Base-by-base conservation (phyloP, 306 rosid genomes). In the Inga oerstediana region DNA sequence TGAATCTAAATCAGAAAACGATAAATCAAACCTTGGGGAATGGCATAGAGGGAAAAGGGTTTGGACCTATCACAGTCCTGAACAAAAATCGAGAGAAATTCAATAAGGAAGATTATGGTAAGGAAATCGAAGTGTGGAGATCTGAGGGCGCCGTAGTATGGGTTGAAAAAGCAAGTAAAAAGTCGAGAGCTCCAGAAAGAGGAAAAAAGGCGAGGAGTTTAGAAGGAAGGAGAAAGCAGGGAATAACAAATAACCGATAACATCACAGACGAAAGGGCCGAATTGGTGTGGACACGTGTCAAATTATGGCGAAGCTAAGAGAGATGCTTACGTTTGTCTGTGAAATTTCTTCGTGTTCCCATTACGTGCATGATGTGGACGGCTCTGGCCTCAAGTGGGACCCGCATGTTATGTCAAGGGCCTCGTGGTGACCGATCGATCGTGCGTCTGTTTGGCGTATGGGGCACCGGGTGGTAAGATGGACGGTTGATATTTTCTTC, bases 11-110 rank as follows among this genome's bases (percentile, higher is more conserved):
- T 58, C 43, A 6, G 79, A 49, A 65, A 81, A 70, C 27, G 79
- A 48, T 8, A 51, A 77, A 77, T 72, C 76, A 72, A 12, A 85
- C 88, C 88, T 85, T 79, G n/a, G 67, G 83, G 76, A 85, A 85
- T 85, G 80, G 88, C 88, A 85, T 85, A 85, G 88, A 85, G 77
- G 79, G 85, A 65, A 8, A 49, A 49, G 58, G n/a, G 54, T 44
- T 20, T 76, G 71, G 35, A 81, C 82, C 76, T 62, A 71, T 59
- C 65, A n/a, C 52, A 51, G 56, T 66, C 34, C 70, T 3, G 68
- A 34, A 49, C 46, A 61, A 69, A 74, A 73, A 44, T 58, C 10
- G 3, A 22, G 61, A 0, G 62, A 59, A 80, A n/a, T 43, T 22
- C 37, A 48, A 74, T 24, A 59, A 49, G 22, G 27, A 80, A 27